Evolutionary conservation across 768 basidiomycete genomes (phyloP), one percentile per base, ranked within the genome.

Genomic region (Panaeolus cyanescens): DNA sequence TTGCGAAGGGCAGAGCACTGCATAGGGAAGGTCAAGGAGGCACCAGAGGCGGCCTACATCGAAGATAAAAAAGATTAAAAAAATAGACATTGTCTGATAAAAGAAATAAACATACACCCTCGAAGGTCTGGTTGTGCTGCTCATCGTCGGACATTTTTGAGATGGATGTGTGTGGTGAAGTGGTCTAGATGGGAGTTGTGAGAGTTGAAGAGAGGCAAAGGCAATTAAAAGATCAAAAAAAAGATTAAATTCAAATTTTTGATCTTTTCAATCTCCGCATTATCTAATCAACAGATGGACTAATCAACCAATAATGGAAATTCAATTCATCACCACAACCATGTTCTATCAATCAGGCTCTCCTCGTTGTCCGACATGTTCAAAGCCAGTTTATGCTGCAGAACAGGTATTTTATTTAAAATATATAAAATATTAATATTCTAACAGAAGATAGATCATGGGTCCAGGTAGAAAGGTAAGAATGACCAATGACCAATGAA

Each of bases 1-100:
- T 91, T 92, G 75, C 90, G 90, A 67, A 99, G 91, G 70, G 95
- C 95, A 75, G 96, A 99, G 82, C 97, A 99, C 84, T 94, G 92
- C 89, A 87, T 91, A 68, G 92, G 92, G 80, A 72, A 92, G 72
- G 92, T 93, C 75, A 77, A 68, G 64, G 92, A 93, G 71, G 92
- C 91, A 65, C 89, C 89, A 62, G 92, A 84, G 73, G 67, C 81
- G 69, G 85, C 86, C 90, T 92, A 66, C n/a, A n/a, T 28, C 57
- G 22, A 64, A 59, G 13, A 53, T 19, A 54, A 39, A 60, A 64
- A 22, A 59, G 36, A 40, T 42, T 20, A 22, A 5, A 4, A 19
- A 22, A 42, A 33, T 9, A 56, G 54, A 33, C 55, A 67, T 53
- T 13, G 54, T 61, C 62, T 53, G 39, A 63, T 53, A 59, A 42